Percentiles rank a stretch among this genome's conserved stretches.
Conservation (phyloP, 2,329 filamentous ascomycete species). For the Berkeleyomyces basicola region DNA sequence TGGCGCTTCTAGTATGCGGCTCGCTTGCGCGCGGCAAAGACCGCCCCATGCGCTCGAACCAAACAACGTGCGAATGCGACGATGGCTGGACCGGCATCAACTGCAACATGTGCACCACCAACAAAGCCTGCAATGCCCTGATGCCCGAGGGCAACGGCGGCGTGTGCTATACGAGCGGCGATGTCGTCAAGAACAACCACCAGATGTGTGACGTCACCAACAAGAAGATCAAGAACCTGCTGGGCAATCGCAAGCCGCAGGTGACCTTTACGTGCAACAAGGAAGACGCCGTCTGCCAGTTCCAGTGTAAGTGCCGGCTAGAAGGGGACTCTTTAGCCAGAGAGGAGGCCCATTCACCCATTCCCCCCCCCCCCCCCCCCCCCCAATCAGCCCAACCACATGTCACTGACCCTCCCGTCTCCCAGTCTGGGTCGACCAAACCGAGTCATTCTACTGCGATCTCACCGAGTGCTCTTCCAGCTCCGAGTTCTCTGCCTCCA, state of each 20-base stretch:
- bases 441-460: conserved; percentile 92
- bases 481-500: conserved; percentile 48
- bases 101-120: conserved; percentile 81
- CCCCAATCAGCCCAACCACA: too few relatives aligned
- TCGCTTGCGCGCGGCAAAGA: conserved; percentile 69
- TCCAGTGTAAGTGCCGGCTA: conserved; percentile 54
- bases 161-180: conserved; percentile 80
- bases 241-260: conserved; percentile 73
- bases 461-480: conserved; percentile 64
- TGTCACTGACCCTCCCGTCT: not conserved
- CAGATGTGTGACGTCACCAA: conserved; percentile 98
- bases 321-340: too few relatives aligned
- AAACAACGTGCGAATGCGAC: conserved; percentile 61
- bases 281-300: conserved; percentile 64
- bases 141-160: conserved; percentile 71
- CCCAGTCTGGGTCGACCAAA: conserved; percentile 80
- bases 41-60: conserved; percentile 52
- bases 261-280: conserved; percentile 86
- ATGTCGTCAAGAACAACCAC: conserved; percentile 85
- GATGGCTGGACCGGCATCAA: conserved; percentile 95
- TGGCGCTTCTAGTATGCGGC: conserved; percentile 48
- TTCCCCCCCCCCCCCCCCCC: too few relatives aligned
- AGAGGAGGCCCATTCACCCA: too few relatives aligned
- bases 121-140: conserved; percentile 72
- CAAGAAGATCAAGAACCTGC: conserved; percentile 72